Conservation (phyloP, 208 protist species). For the Acanthamoeba triangularis region DNA sequence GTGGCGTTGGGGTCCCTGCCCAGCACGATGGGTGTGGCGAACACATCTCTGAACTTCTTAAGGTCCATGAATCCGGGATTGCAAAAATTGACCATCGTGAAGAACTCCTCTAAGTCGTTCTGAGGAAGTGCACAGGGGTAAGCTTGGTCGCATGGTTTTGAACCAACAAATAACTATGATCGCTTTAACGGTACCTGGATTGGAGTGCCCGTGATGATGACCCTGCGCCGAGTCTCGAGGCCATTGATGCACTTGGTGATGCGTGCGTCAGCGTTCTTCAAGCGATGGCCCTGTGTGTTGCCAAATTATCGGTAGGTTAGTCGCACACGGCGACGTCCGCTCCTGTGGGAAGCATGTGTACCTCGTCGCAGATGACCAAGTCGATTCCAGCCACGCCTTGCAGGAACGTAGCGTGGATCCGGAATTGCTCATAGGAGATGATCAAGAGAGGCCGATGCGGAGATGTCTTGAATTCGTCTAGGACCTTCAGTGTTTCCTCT, state of each 20-base stretch:
- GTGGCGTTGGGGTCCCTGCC: conserved; percentile 63
- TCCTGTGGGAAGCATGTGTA: neutral
- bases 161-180: neutral
- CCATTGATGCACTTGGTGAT: conserved; percentile 80
- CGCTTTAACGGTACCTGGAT: conserved; percentile 81
- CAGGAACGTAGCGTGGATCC: conserved; percentile 36
- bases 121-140: neutral
- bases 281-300: conserved; percentile 82
- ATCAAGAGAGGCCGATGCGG: conserved; percentile 51
- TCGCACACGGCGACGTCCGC: too few relatives aligned
- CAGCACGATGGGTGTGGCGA: conserved; percentile 51
- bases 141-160: too few relatives aligned
- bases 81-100: conserved; percentile 96
- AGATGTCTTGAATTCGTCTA: conserved; percentile 59
- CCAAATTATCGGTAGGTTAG: neutral
- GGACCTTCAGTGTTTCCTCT: neutral
- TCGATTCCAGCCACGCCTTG: conserved; percentile 34
- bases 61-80: conserved; percentile 87
- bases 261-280: conserved; percentile 88
- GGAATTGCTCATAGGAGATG: conserved; percentile 75
- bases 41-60: conserved; percentile 74
- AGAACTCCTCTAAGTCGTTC: conserved; percentile 91
- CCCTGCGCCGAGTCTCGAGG: conserved; percentile 80
- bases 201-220: conserved; percentile 91
- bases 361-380: conserved; percentile 89